A percentile compares a stretch with the other conserved stretches of the same genome.
These are phyloP conservation scores for Neoascochyta sp. DNA, from an alignment of 2,329 filamentous ascomycete genomes.

Conservation along the genomic window DNA sequence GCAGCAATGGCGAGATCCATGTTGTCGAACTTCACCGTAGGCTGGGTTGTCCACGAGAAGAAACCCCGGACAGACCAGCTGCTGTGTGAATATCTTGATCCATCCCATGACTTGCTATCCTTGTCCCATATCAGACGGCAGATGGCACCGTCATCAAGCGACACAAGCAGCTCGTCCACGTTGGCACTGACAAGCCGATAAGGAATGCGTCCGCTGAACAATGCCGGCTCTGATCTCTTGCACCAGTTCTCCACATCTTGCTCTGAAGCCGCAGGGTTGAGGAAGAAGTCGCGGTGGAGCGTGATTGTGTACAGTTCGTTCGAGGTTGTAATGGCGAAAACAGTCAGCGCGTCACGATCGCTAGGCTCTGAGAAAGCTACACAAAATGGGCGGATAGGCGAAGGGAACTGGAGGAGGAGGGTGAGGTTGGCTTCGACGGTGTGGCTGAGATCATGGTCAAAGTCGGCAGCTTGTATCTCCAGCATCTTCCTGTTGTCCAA, in stretches of 20 bases:
- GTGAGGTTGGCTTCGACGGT: conserved; percentile 67
- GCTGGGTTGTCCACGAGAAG: conserved; percentile 62
- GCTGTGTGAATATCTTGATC: conserved; percentile 69
- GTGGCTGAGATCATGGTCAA: conserved; percentile 64
- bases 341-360: conserved; percentile 71
- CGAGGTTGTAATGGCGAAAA: conserved; percentile 75
- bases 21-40: conserved; percentile 62
- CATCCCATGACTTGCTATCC: conserved; percentile 56
- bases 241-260: conserved; percentile 71
- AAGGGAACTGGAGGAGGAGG: conserved; percentile 72
- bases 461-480: conserved; percentile 78
- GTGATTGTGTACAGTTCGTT: conserved; percentile 79
- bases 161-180: conserved; percentile 71
- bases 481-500: conserved; percentile 75
- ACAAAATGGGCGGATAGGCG: conserved; percentile 69
- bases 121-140: conserved; percentile 54
- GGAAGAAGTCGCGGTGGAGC: conserved; percentile 79
- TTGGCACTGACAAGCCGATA: conserved; percentile 76
- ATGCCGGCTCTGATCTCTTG: conserved; percentile 69
- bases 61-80: conserved; percentile 63
- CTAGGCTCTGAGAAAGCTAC: conserved; percentile 77
- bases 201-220: conserved; percentile 71
- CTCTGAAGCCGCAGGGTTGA: conserved; percentile 65
- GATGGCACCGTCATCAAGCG: conserved; percentile 75
- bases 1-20: conserved; percentile 60